phyloP scores from a whole-genome alignment of 371 early-diverging fungal genomes.

The Dipsacomyces acuminosporus region DNA sequence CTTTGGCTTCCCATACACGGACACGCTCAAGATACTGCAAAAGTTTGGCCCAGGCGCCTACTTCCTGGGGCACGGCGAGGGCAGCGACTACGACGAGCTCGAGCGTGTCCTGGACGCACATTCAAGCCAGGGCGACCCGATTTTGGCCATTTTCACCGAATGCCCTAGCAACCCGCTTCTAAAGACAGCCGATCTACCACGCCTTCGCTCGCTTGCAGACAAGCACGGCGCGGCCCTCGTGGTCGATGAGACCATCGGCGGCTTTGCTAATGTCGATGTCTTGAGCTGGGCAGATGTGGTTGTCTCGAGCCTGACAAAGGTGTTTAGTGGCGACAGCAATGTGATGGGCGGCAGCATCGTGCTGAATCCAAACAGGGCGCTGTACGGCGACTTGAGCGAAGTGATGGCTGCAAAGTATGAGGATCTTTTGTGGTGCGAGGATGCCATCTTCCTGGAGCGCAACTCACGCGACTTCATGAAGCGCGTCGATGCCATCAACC shows the following conservation, averaged over 20 bases:
- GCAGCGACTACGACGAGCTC: slow-evolving; percentile 62
- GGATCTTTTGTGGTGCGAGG: slow-evolving; percentile 86
- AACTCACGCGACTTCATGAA: slow-evolving; percentile 84
- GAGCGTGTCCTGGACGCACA: slow-evolving; percentile 59
- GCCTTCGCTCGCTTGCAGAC: slow-evolving; percentile 72
- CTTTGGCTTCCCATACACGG: slow-evolving; percentile 93
- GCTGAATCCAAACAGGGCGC: slow-evolving; percentile 67
- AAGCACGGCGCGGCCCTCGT: slow-evolving; percentile 71
- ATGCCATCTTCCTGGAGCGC: slow-evolving; percentile 88
- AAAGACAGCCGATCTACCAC: slow-evolving; percentile 69
- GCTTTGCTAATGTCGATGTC: slow-evolving; percentile 79
- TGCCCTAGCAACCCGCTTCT: slow-evolving; percentile 92
- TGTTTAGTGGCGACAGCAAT: slow-evolving; percentile 91
- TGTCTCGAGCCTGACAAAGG: slow-evolving; percentile 89
- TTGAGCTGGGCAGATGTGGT: slow-evolving; percentile 79
- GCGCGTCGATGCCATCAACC: slow-evolving; percentile 68
- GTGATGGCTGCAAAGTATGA: slow-evolving; percentile 59
- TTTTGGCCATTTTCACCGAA: slow-evolving; percentile 83
- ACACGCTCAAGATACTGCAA: slow-evolving; percentile 90
- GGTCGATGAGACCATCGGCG: slow-evolving; percentile 93
- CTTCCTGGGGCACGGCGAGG: slow-evolving; percentile 80
- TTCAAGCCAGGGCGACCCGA: slow-evolving; percentile 20
- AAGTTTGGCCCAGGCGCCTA: slow-evolving; percentile 87
- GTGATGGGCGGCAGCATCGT: slow-evolving; percentile 97
- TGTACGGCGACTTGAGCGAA: slow-evolving; percentile 55